These are phyloP conservation scores for Alternaria longipes DNA, from an alignment of 2,329 filamentous ascomycete genomes.

Conservation along the genomic window DNA sequence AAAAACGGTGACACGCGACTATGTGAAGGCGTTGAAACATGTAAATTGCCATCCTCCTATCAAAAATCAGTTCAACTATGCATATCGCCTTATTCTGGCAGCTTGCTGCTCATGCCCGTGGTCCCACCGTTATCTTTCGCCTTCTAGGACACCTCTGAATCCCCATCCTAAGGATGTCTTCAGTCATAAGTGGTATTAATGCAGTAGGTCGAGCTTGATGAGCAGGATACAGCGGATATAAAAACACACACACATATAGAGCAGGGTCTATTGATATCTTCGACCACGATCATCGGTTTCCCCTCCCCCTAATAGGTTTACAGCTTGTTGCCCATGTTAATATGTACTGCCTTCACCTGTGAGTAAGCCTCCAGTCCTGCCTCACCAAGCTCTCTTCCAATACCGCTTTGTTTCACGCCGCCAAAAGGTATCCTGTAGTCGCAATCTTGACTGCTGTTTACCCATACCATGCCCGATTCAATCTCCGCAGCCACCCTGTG, in stretches of 20 bases:
- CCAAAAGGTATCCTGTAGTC: conserved; percentile 12
- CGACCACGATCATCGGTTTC: neutral
- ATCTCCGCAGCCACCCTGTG: conserved; percentile 11
- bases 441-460: conserved; percentile 10
- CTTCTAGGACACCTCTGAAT: too few species aligned
- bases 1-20: neutral
- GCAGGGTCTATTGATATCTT: neutral
- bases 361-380: conserved; percentile 11
- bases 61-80: too few species aligned
- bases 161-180: too few species aligned
- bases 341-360: conserved; percentile 10
- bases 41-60: too few species aligned
- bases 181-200: too few species aligned
- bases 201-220: too few species aligned
- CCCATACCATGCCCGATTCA: conserved; percentile 7
- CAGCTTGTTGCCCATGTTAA: conserved; percentile 13
- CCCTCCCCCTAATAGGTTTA: neutral
- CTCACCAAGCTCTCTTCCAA: conserved; percentile 11
- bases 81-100: too few species aligned
- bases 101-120: too few species aligned
- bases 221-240: too few species aligned
- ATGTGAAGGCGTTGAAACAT: too few species aligned
- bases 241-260: too few species aligned
- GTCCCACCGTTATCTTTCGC: too few species aligned
- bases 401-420: conserved; percentile 12